Percentiles rank a stretch among this genome's conserved stretches.
Conservation (phyloP, 176 grass and related monocot species). For the Carex parvula region DNA sequence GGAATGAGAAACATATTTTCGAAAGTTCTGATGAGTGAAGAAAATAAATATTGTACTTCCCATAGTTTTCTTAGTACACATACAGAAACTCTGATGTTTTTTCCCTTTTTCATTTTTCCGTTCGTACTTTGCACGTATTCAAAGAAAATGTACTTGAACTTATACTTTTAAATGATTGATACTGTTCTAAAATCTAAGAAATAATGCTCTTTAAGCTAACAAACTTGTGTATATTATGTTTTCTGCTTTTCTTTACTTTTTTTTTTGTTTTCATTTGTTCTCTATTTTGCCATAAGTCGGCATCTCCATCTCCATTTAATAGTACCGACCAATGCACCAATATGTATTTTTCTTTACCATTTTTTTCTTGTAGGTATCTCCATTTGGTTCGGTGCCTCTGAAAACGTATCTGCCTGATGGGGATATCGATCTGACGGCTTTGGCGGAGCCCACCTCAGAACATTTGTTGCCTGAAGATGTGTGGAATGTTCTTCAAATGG, state of each 20-base stretch:
- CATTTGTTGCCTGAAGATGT: constrained; percentile 63
- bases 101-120: not conserved
- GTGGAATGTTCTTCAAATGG: constrained; percentile 44
- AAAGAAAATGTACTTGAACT: not conserved
- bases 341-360: not conserved
- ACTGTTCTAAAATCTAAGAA: not conserved
- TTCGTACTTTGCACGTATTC: not conserved
- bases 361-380: constrained; percentile 16
- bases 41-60: not conserved
- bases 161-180: not conserved
- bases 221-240: not conserved
- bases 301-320: not conserved
- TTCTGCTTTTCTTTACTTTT: not conserved
- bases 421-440: constrained; percentile 78
- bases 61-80: not conserved
- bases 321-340: not conserved
- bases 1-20: not conserved
- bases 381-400: constrained; percentile 80
- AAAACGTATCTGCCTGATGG: constrained; percentile 98
- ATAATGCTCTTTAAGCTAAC: not conserved
- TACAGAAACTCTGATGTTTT: not conserved
- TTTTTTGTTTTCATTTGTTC: not conserved
- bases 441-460: constrained; percentile 45
- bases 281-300: not conserved
- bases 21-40: not conserved